Evolutionary conservation across 2,329 filamentous ascomycete genomes (phyloP), one percentile per base, ranked within the genome.

Genomic region (Diaporthe destruens): DNA sequence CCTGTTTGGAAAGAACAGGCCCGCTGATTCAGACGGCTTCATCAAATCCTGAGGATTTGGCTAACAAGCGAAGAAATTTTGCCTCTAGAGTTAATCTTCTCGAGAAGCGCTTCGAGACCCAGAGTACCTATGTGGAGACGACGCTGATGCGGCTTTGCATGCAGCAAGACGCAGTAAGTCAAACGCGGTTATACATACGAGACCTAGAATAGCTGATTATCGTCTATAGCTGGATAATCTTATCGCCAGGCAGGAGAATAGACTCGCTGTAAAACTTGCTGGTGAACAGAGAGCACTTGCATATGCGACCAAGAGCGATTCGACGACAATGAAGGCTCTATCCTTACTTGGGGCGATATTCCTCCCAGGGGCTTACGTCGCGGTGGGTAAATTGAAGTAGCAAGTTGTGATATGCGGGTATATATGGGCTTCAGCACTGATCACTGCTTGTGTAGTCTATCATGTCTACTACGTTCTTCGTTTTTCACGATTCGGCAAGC

Each of bases 121-220:
- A 34, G 4, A 39, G 2, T 39, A 16, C 32, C 3, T 57, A 57
- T 23, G 32, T 39, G 18, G 32, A 57, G 1, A 57, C 11, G 54
- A 57, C 54, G 8, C 32, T 36, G 20, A 39, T 36, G 32, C 11
- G 54, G 11, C 55, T 57, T 12, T 16, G 12, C 34, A 39, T 57
- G 34, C 34, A 57, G 12, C 55, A 25, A 57, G 34, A 23, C 39
- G 34, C 34, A 25, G 55, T 57, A 11, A 23, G 34, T 39, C 20
- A 6, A 18, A 57, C 1, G 3, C 3, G 11, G 6, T 7, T 9
- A 2, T 1, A n/a, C n/a, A 8, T 0, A n/a, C 18, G 9, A 56
- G 20, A 20, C 3, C 9, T 3, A 6, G 6, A 8, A 6, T 9
- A 36, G 29, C 55, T 39, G 34, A 39, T 18, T 4, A 39, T 11